phyloP scores from a whole-genome alignment of 2,329 filamentous ascomycete genomes.

The Talaromyces verruculosus region DNA sequence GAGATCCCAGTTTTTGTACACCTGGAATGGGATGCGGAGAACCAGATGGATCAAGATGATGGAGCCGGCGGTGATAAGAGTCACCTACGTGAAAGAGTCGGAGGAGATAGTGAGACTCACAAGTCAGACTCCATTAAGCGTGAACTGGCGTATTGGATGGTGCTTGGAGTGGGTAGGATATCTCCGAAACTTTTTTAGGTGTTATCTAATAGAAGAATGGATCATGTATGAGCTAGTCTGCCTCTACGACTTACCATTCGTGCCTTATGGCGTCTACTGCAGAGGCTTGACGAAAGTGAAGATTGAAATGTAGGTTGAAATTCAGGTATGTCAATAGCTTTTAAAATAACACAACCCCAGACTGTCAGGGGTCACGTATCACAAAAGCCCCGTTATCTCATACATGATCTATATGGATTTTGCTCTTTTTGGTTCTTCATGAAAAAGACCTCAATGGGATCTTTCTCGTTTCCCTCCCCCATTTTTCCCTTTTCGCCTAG shows the following conservation, averaged over 20 bases:
- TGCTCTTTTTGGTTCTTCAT: slow-evolving; percentile 5
- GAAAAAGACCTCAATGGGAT: background rate
- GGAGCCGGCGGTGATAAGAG: slow-evolving; percentile 5
- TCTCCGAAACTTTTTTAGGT: slow-evolving; percentile 32
- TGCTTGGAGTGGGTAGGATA: slow-evolving; percentile 83
- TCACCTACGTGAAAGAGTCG: slow-evolving; percentile 9
- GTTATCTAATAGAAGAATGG: background rate
- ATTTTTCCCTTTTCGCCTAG: slow-evolving; percentile 17
- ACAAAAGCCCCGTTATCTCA: background rate
- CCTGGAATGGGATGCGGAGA: slow-evolving; percentile 79
- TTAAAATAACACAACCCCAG: background rate
- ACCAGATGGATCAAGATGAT: slow-evolving; percentile 38
- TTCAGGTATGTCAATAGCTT: slow-evolving; percentile 5
- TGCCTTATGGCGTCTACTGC: background rate
- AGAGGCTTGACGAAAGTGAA: background rate
- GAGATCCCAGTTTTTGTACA: slow-evolving; percentile 95
- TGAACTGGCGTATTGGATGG: slow-evolving; percentile 94
- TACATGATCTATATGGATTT: slow-evolving; percentile 11
- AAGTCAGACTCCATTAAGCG: slow-evolving; percentile 71
- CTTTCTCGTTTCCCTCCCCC: background rate
- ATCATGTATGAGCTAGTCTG: background rate
- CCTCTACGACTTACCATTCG: background rate
- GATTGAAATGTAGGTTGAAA: background rate
- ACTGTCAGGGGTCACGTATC: background rate
- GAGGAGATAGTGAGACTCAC: slow-evolving; percentile 33